Evolutionary conservation across 2,329 filamentous ascomycete genomes (phyloP).

Genomic region (Chaetomium strumarium): DNA sequence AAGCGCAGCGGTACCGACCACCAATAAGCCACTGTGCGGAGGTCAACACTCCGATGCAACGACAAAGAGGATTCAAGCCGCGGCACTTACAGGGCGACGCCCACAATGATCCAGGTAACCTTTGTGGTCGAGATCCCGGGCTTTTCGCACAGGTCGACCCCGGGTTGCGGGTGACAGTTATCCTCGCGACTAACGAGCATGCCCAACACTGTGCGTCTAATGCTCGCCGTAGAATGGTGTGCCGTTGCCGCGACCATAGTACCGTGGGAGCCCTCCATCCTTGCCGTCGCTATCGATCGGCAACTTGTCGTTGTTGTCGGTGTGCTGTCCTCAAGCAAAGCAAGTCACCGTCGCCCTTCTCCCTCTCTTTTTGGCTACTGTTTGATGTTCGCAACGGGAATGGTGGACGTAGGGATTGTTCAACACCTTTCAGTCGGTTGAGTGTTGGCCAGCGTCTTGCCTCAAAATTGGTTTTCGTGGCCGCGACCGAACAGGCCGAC

Average conservation of each 20-base stretch:
- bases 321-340: neutral
- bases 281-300: neutral
- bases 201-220: constrained; percentile 12
- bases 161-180: constrained; percentile 11
- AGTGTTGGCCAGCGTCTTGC: neutral
- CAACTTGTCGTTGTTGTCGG: neutral
- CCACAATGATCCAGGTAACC: constrained; percentile 22
- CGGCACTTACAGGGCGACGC: constrained; percentile 18
- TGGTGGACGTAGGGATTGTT: no score
- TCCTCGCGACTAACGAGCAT: constrained; percentile 18
- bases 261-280: neutral
- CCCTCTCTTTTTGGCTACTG: no score
- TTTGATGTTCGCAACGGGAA: no score
- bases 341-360: neutral
- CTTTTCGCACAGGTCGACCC: constrained; percentile 22
- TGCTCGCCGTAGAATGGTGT: constrained; percentile 1
- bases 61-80: neutral
- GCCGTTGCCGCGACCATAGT: neutral
- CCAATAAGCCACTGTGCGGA: constrained; percentile 14
- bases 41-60: neutral
- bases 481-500: neutral
- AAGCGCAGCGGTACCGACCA: constrained; percentile 12
- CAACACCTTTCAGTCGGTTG: neutral
- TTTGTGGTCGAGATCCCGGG: constrained; percentile 16
- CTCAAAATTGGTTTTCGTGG: neutral